Base-by-base conservation (phyloP, 768 basidiomycete genomes). In the Trametes cinnabarina region DNA sequence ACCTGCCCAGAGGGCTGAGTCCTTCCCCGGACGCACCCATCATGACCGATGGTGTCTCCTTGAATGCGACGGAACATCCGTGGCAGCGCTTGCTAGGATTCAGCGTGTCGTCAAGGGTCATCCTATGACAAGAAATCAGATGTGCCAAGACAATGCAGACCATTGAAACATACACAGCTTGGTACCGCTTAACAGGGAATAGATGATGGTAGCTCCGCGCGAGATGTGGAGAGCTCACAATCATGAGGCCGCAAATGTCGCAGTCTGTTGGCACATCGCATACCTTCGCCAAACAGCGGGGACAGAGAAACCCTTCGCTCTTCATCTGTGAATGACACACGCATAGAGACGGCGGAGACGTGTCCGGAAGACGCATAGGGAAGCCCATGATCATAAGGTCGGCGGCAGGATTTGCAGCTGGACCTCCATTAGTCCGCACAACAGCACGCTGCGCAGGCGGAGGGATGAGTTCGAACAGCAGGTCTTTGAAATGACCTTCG, bases 371-470 rank as follows among this genome's bases (percentile, higher is more conserved):
- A 17, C 94, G 86, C 15, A 90, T 93, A 1, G 97, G 97, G 73
- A 99, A 99, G 9, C 97, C 97, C 93, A 99, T 98, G 82, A 97
- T 90, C 90, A 99, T 97, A 51, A 99, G 77, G 74, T 98, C 96
- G 0, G 92, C 87, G 0, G 87, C 82, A 20, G 83, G 82, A 61
- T 86, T 88, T 11, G 77, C 72, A 11, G 72, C 69, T 4, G 78
- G 73, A 47, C 75, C 76, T 0, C 79, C 80, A 3, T 77, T 69
- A 3, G 76, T 67, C 26, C 84, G 79, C 5, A 79, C 69, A 20
- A 84, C 62, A 3, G 82, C 77, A 5, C 81, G 82, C 68, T 92
- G 89, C 0, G 94, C 93, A 0, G 97, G 97, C 0, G 97, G 97
- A 19, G 95, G 94, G 20, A 99, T 88, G 22, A 92, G 83, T 66